A percentile compares a stretch with the other conserved stretches of the same genome.
Conservation (phyloP, 805 yeast genomes). For the Wickerhamiella allomyrinae region DNA sequence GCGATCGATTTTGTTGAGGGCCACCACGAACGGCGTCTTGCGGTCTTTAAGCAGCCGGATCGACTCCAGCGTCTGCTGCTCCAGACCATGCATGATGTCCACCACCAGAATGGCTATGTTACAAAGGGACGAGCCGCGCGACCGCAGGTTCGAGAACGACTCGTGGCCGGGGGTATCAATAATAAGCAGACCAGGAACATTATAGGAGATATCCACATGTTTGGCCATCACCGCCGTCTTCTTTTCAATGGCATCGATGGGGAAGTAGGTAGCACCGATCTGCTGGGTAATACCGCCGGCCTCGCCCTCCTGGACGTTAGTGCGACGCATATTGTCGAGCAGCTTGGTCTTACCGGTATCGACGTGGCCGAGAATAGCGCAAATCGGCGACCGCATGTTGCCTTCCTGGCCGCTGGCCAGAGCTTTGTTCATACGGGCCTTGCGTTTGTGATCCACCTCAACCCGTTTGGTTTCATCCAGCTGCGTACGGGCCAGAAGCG, state of each 20-base stretch:
- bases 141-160: slow-evolving; percentile 91
- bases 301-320: slow-evolving; percentile 99
- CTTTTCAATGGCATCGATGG: slow-evolving; percentile 80
- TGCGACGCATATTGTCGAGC: slow-evolving; percentile 93
- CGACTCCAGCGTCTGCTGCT: slow-evolving; percentile 93
- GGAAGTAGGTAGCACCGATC: slow-evolving; percentile 99
- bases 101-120: slow-evolving; percentile 97
- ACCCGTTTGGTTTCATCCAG: slow-evolving; percentile 27
- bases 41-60: slow-evolving; percentile 84
- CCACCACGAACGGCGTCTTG: slow-evolving; percentile 96
- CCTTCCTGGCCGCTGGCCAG: slow-evolving; percentile 27
- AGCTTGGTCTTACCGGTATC: slow-evolving; percentile 99
- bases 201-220: slow-evolving; percentile 65
- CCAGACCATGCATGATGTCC: slow-evolving; percentile 98
- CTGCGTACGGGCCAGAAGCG: slow-evolving; percentile 14
- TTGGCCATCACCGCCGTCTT: slow-evolving; percentile 86
- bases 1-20: slow-evolving; percentile 94
- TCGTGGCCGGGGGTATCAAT: slow-evolving; percentile 99
- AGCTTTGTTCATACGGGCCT: slow-evolving; percentile 26
- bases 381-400: slow-evolving; percentile 93
- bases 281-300: slow-evolving; percentile 99
- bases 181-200: slow-evolving; percentile 91
- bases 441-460: slow-evolving; percentile 29
- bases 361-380: slow-evolving; percentile 98
- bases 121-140: slow-evolving; percentile 98